Evolutionary conservation across 371 early-diverging fungal genomes (phyloP).

Genomic region (Sporodiniella umbellata): DNA sequence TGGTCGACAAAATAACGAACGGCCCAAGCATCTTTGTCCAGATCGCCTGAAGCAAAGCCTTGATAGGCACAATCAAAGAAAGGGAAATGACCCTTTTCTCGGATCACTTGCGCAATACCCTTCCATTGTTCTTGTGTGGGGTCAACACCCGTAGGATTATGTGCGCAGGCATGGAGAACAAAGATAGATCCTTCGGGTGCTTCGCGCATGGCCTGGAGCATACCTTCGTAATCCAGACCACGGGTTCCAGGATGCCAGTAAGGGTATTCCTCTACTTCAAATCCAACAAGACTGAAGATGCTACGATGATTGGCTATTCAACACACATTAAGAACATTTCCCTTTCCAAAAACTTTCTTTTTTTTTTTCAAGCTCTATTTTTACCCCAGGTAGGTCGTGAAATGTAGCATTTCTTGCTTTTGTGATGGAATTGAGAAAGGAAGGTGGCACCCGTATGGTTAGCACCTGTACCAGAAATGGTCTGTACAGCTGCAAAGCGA

Average conservation of each 20-base stretch:
- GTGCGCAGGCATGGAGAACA: conserved; percentile 90
- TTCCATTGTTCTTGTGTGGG: conserved; percentile 92
- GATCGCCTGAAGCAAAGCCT: conserved; percentile 93
- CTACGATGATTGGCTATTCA: conserved; percentile 81
- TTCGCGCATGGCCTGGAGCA: conserved; percentile 62
- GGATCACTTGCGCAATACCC: conserved; percentile 79
- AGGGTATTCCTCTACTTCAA: conserved; percentile 78
- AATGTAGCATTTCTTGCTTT: conserved; percentile 70
- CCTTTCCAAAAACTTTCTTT: not conserved
- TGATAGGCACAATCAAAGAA: conserved; percentile 98
- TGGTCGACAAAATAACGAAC: conserved; percentile 88
- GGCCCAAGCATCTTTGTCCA: conserved; percentile 89
- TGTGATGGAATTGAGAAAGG: conserved; percentile 66
- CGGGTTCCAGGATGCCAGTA: conserved; percentile 85
- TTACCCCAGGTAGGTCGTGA: conserved; percentile 97
- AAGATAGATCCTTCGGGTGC: conserved; percentile 81
- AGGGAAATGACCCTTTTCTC: conserved; percentile 73
- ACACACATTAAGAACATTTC: not conserved
- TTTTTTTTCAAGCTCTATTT: too few relatives aligned
- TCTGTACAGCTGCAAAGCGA: conserved; percentile 76
- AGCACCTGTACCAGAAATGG: conserved; percentile 97
- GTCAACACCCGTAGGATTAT: conserved; percentile 97
- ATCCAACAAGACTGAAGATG: conserved; percentile 84
- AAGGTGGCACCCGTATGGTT: conserved; percentile 85
- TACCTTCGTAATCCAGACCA: conserved; percentile 75